Evolutionary conservation across 1,139 yeast genomes (phyloP).

Genomic region (Lodderomyces beijingensis): DNA sequence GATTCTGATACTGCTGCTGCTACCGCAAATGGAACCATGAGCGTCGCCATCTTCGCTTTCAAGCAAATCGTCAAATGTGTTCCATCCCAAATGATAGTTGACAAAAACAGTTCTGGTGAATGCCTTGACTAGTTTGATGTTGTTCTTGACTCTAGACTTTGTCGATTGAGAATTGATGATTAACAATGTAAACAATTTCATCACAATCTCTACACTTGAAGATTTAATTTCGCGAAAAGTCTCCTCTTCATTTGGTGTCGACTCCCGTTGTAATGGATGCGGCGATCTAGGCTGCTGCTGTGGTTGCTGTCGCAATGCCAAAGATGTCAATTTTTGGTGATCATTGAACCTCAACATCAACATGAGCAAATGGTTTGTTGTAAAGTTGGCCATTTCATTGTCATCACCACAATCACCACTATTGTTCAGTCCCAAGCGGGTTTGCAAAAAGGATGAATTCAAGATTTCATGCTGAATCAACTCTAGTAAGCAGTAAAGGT

Average conservation of each 20-base stretch:
- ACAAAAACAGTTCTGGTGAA: slow-evolving; percentile 32
- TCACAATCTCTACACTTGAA: slow-evolving; percentile 25
- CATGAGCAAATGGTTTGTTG: slow-evolving; percentile 1
- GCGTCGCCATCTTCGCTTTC: slow-evolving; percentile 12
- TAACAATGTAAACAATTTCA: slow-evolving; percentile 31
- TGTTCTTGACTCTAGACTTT: slow-evolving; percentile 29
- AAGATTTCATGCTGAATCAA: slow-evolving; percentile 32
- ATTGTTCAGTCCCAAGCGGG: slow-evolving; percentile 18
- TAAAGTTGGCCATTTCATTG: background rate
- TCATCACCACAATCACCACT: slow-evolving; percentile 22
- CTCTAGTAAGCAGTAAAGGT: slow-evolving; percentile 31
- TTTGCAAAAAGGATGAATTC: slow-evolving; percentile 22
- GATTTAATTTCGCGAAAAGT: slow-evolving; percentile 13
- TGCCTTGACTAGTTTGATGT: slow-evolving; percentile 29
- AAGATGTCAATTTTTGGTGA: background rate
- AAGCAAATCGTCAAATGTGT: slow-evolving; percentile 30
- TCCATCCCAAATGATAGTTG: slow-evolving; percentile 45
- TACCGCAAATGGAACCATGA: no score
- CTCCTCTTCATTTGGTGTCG: background rate
- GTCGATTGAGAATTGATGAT: slow-evolving; percentile 36
- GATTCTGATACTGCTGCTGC: slow-evolving; percentile 35
- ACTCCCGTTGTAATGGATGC: background rate
- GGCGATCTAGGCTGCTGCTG: slow-evolving; percentile 1
- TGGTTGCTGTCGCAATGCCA: background rate
- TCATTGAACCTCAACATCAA: background rate